A percentile compares a stretch with the other conserved stretches of the same genome.
Conservation (phyloP, 805 yeast genomes). For the Komagataella kurtzmanii region DNA sequence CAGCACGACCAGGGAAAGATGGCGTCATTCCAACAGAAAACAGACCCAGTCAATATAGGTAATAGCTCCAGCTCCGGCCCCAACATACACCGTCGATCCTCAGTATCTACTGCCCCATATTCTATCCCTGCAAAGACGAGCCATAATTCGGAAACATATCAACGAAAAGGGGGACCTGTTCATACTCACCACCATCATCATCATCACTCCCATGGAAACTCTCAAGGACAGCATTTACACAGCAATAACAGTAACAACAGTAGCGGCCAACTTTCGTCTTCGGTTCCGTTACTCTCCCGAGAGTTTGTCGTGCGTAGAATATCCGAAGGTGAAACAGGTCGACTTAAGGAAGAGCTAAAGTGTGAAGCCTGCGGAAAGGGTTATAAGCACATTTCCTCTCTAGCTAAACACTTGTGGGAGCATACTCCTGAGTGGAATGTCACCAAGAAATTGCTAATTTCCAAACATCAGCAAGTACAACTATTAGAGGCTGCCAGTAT, state of each 20-base stretch:
- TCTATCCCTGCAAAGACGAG: background rate
- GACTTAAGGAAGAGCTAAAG: constrained; percentile 70
- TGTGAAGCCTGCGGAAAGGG: constrained; percentile 92
- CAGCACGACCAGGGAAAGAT: background rate
- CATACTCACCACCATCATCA: background rate
- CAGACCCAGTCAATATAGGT: background rate
- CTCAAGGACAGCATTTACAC: background rate
- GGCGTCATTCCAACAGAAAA: background rate
- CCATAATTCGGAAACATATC: background rate
- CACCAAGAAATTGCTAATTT: constrained; percentile 65
- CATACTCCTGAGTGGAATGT: constrained; percentile 92
- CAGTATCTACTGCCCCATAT: background rate
- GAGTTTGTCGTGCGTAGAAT: constrained; percentile 75
- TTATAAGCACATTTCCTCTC: constrained; percentile 76
- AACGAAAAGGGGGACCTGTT: background rate
- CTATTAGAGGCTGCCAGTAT: constrained; percentile 68
- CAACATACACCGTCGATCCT: background rate
- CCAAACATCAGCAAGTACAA: constrained; percentile 85
- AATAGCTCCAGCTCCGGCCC: background rate
- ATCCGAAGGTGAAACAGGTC: constrained; percentile 76
- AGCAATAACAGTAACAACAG: background rate
- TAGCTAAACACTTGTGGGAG: constrained; percentile 86
- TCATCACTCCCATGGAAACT: background rate
- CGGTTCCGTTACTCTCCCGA: constrained; percentile 25
- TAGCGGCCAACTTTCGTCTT: constrained; percentile 2